Evolutionary conservation across 2,329 filamentous ascomycete species (phyloP).

Genomic region (Pyrenophora tritici-repentis): DNA sequence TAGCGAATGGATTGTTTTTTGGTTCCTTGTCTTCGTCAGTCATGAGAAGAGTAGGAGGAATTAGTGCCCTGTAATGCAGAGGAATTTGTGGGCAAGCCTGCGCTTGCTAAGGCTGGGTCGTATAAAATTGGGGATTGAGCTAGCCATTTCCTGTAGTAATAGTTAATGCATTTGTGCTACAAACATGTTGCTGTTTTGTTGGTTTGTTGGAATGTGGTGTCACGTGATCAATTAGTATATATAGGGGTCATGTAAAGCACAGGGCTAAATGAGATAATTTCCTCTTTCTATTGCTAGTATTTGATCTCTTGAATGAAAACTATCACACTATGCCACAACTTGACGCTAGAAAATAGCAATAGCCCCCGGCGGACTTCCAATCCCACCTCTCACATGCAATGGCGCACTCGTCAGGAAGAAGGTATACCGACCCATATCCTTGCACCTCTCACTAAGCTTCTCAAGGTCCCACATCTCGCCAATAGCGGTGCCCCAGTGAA

Average conservation of each 20-base stretch:
- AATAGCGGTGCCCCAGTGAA: slow-evolving; percentile 39
- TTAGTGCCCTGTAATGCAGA: slow-evolving; percentile 21
- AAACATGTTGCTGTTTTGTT: too few species aligned
- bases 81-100: not conserved
- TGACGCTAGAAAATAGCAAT: slow-evolving; percentile 38
- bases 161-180: slow-evolving; percentile 20
- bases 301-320: too few species aligned
- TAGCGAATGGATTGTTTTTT: slow-evolving; percentile 14
- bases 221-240: too few species aligned
- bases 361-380: slow-evolving; percentile 45
- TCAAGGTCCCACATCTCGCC: slow-evolving; percentile 54
- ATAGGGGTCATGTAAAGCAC: too few species aligned
- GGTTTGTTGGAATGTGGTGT: too few species aligned
- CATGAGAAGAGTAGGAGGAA: not conserved
- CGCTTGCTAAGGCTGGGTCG: slow-evolving; percentile 1
- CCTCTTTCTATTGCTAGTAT: too few species aligned
- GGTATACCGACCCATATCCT: slow-evolving; percentile 58
- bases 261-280: too few species aligned
- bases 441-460: slow-evolving; percentile 58
- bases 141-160: slow-evolving; percentile 23
- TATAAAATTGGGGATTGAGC: slow-evolving; percentile 7
- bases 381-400: slow-evolving; percentile 59
- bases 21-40: slow-evolving; percentile 5
- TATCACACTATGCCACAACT: too few species aligned
- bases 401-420: slow-evolving; percentile 67